Percentiles rank a stretch among this genome's conserved stretches.
Conservation (phyloP, 176 grass and related monocot genomes). For the Hordeum marinum region DNA sequence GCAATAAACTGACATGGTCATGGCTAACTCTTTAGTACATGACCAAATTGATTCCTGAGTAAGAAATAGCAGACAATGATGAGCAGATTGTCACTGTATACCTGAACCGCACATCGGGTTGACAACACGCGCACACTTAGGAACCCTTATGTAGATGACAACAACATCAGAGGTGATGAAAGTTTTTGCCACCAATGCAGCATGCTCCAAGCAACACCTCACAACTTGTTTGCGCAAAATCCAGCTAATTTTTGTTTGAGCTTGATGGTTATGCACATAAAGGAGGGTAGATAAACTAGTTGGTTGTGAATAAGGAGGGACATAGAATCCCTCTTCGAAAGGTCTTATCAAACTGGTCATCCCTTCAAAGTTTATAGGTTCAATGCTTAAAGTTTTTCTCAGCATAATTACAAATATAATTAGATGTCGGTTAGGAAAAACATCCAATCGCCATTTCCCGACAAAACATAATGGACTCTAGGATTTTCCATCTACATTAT, state of each 20-base stretch:
- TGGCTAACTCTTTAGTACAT: too few relatives aligned
- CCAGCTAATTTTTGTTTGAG: not conserved
- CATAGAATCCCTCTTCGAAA: not conserved
- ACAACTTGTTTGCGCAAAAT: constrained; percentile 43
- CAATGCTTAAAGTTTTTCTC: not conserved
- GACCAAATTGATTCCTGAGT: not conserved
- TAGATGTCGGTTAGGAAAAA: not conserved
- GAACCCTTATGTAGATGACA: not conserved
- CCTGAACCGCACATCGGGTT: not conserved
- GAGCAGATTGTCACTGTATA: not conserved
- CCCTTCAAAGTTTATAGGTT: not conserved
- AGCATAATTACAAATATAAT: too few relatives aligned
- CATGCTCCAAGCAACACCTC: constrained; percentile 85
- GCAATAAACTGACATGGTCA: too few relatives aligned
- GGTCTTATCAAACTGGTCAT: not conserved
- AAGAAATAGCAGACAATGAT: not conserved
- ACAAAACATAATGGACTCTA: not conserved
- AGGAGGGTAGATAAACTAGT: not conserved
- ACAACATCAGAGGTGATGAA: not conserved
- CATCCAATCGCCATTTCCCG: not conserved
- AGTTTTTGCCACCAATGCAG: constrained; percentile 62
- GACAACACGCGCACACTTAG: not conserved
- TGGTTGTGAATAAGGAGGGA: not conserved
- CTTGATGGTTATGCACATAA: not conserved
- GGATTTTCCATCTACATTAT: not conserved